Conservation (phyloP, 2,329 filamentous ascomycete species). For the Cercospora sojina region DNA sequence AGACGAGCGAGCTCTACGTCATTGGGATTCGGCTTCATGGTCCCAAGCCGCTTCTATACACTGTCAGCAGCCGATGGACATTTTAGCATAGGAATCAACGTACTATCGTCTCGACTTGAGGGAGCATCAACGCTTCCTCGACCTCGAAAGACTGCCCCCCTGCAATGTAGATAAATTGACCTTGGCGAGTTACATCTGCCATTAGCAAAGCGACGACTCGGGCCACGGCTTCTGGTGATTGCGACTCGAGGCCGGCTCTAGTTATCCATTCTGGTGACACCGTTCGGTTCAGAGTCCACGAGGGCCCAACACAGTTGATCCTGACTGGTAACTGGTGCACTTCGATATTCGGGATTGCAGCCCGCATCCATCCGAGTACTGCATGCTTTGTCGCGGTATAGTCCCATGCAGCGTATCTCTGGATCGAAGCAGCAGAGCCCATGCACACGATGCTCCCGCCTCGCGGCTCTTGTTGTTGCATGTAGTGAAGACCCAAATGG, state of each 20-base stretch:
- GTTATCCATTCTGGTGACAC: slow-evolving; percentile 45
- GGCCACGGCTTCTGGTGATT: slow-evolving; percentile 51
- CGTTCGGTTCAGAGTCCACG: slow-evolving; percentile 55
- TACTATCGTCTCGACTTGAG: neutral
- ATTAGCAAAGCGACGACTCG: slow-evolving; percentile 52
- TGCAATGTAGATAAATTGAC: slow-evolving; percentile 53
- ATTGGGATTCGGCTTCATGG: too few species aligned
- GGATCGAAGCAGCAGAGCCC: slow-evolving; percentile 53
- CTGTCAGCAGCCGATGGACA: too few species aligned
- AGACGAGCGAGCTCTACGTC: too few species aligned
- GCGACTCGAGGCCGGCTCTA: slow-evolving; percentile 43
- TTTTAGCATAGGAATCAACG: too few species aligned
- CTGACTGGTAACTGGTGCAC: slow-evolving; percentile 49
- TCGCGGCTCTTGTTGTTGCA: slow-evolving; percentile 47
- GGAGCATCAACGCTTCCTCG: slow-evolving; percentile 45
- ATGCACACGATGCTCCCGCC: slow-evolving; percentile 55
- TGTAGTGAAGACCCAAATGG: slow-evolving; percentile 45
- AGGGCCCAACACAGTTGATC: slow-evolving; percentile 56
- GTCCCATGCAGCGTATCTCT: slow-evolving; percentile 52
- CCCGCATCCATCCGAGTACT: slow-evolving; percentile 54
- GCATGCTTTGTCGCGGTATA: slow-evolving; percentile 58
- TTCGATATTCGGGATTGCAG: slow-evolving; percentile 42
- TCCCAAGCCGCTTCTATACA: too few species aligned
- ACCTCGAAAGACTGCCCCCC: slow-evolving; percentile 54
- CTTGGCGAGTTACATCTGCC: slow-evolving; percentile 49